Base-by-base conservation (phyloP, 129 eudicot genomes). In the Chrysanthemum lavandulifolium region DNA sequence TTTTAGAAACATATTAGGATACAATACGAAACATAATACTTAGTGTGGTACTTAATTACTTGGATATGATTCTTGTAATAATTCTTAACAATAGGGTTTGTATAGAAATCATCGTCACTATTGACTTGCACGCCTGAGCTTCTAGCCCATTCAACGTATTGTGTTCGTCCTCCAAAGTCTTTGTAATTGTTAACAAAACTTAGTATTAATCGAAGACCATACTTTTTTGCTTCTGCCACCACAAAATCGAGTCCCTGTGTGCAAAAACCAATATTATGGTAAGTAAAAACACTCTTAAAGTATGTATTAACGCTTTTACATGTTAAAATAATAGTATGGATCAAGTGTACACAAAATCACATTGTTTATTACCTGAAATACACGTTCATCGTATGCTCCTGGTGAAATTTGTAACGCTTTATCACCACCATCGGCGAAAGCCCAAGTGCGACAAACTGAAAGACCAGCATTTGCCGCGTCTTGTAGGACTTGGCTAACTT, bases 361-460 rank as follows among this genome's bases (percentile, higher is more conserved):
- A 40, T 40, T 40, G 6, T 40, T 40, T 40, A 40, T 40, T 2
- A 40, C 98, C 96, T 89, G 88, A 81, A 93, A 93, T 2, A 83
- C 87, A 1, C 81, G 92, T 74, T 93, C 98, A 49, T 89, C 85
- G 1, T 93, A 93, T 9, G 67, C 74, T 40, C 97, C 98, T 2
- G 91, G 98, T 25, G 98, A 87, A 43, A 82, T 64, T 63, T 93
- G 97, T 10, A 93, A 86, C 3, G 98, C 87, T 6, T 82, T 77
- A 58, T 76, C 81, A n/a, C 91, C 87, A 6, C 92, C 97, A 51
- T 93, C 98, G 0, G 83, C 84, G 13, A 93, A 89, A 40, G 97
- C 98, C 98, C 98, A 93, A 4, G 98, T 87, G n/a, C 98, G 72
- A 70, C 95, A 87, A 13, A 93, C 95, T 0, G 90, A 81, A 33